Conservation (phyloP, 2,329 filamentous ascomycete genomes). For the Epichloe hybrida region DNA sequence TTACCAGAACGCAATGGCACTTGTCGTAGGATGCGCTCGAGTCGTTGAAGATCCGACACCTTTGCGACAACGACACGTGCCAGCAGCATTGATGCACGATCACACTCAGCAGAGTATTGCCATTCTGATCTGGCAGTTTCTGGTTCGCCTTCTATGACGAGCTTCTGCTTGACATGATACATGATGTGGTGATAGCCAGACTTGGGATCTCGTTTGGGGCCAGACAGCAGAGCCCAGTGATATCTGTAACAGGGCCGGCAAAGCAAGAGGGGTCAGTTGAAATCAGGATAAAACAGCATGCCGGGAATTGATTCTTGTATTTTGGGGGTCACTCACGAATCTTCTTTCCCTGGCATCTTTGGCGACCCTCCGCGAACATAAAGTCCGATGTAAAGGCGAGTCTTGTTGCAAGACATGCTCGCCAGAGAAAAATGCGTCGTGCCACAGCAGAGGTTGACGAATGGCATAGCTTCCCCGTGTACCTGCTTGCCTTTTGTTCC, state of each 20-base stretch:
- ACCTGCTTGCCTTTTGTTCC: background rate
- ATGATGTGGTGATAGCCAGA: constrained; percentile 3
- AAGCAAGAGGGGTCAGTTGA: no score
- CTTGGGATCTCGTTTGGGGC: constrained; percentile 2
- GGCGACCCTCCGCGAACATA: constrained; percentile 5
- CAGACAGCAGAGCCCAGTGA: constrained; percentile 6
- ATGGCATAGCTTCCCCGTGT: background rate
- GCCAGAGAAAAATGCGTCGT: background rate
- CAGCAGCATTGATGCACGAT: constrained; percentile 3
- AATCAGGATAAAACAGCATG: no score
- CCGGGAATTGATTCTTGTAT: no score
- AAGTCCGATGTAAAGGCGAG: constrained; percentile 6
- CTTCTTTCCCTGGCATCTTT: constrained; percentile 5
- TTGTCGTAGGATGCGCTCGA: constrained; percentile 1
- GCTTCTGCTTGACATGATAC: constrained; percentile 5
- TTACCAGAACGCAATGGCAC: constrained; percentile 4
- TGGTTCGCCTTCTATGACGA: constrained; percentile 4
- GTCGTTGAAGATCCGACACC: constrained; percentile 1
- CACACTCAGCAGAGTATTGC: constrained; percentile 4
- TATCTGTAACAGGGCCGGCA: background rate
- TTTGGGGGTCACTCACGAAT: constrained; percentile 1
- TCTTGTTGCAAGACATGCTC: constrained; percentile 1
- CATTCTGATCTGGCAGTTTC: constrained; percentile 2
- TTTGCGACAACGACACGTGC: constrained; percentile 4
- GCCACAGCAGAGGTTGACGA: background rate